Conservation (phyloP, 805 yeast genomes). For the Lipomyces kockii region DNA sequence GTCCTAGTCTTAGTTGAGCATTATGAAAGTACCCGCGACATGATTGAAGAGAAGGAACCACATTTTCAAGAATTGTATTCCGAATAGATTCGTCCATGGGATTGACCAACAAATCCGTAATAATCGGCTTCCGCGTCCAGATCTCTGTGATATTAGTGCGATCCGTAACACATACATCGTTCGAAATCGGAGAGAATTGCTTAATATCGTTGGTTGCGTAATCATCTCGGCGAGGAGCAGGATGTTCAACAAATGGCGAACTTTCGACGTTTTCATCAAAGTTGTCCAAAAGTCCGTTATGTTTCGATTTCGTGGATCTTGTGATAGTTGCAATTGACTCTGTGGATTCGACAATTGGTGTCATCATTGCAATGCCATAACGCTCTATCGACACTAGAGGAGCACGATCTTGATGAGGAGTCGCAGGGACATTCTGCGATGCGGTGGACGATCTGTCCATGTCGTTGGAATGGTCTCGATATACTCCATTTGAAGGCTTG, state of each 20-base stretch:
- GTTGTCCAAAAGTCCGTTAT: conserved; percentile 3
- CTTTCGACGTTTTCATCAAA: conserved; percentile 17
- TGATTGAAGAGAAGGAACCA: conserved; percentile 47
- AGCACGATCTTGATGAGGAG: conserved; percentile 28
- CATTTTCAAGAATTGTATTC: conserved; percentile 46
- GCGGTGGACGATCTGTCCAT: not conserved
- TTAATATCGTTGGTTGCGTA: not conserved
- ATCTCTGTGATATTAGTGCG: not conserved
- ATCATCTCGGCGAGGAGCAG: conserved; percentile 21
- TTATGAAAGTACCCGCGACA: conserved; percentile 46
- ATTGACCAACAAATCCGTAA: conserved; percentile 41
- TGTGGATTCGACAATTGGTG: conserved; percentile 43
- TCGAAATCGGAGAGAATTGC: conserved; percentile 15
- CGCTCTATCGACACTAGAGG: conserved; percentile 15
- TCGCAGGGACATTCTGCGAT: conserved; percentile 22
- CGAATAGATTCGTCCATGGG: conserved; percentile 56
- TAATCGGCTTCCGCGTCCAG: conserved; percentile 25
- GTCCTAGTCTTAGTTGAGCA: conserved; percentile 39
- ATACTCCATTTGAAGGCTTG: not conserved
- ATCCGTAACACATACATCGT: not conserved
- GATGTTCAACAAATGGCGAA: conserved; percentile 34
- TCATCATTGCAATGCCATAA: conserved; percentile 37
- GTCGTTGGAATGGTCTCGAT: not conserved
- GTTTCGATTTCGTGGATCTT: conserved; percentile 7
- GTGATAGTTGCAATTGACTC: conserved; percentile 35